Base-by-base conservation (phyloP, 1,284 basidiomycete species). In the Tetrapyrgos nigripes region DNA sequence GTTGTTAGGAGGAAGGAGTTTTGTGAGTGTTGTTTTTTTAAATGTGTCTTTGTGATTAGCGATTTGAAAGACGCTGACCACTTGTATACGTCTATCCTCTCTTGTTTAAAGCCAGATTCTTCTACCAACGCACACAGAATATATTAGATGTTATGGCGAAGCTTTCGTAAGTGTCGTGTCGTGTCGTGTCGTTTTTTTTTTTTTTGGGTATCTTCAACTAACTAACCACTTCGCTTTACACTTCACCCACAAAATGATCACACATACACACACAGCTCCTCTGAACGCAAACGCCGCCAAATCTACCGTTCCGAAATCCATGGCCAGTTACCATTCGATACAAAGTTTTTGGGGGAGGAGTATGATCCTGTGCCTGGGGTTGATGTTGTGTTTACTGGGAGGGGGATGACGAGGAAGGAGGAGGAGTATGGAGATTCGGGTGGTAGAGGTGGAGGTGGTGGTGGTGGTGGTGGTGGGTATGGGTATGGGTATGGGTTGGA, bases 1-100 rank as follows among this genome's bases (percentile, higher is more conserved):
- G 88, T 97, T 35, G 92, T 97, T 0, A 81, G 96, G 56, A 79
- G 97, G 55, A 92, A 92, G 62, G 94, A 97, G 70, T 98, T 97
- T 72, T 82, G 91, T 87, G 62, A 76, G 83, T 72, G 55, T 40
- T 21, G 33, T 24, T 10, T 31, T 21, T 21, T 35, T 37, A 29
- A 11, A 24, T n/a, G n/a, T n/a, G n/a, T n/a, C n/a, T n/a, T n/a
- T n/a, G n/a, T n/a, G n/a, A n/a, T n/a, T n/a, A n/a, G n/a, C n/a
- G n/a, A n/a, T n/a, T n/a, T n/a, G n/a, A n/a, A n/a, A 40, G 17
- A 40, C 6, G 37, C 37, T 40, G 4, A 40, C 17, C 17, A n/a
- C n/a, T n/a, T n/a, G n/a, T n/a, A n/a, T n/a, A n/a, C n/a, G 6
- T 5, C 17, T 23, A 13, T 31, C 26, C 31, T 31, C 27, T 29